Conservation (phyloP, 345 rosid genomes). For the Raphanus sativus region DNA sequence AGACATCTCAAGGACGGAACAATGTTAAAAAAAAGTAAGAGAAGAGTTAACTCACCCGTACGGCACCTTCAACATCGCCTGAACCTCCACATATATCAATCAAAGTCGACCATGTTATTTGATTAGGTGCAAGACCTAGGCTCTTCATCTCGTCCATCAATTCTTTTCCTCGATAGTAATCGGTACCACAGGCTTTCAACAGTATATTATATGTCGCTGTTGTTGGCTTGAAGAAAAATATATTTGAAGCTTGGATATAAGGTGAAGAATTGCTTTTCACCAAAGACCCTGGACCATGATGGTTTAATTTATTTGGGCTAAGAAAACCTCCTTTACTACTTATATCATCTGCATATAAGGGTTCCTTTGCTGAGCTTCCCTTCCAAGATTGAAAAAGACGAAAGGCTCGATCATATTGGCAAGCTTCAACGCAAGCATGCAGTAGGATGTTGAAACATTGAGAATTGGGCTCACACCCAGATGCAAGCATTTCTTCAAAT, state of each 20-base stretch:
- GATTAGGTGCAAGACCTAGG: constrained; percentile 70
- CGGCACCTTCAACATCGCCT: constrained; percentile 68
- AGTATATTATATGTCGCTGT: constrained; percentile 70
- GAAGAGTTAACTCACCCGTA: constrained; percentile 56
- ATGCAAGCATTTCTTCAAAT: constrained; percentile 78
- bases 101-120: constrained; percentile 84
- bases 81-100: constrained; percentile 74
- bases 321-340: constrained; percentile 15
- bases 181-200: constrained; percentile 85
- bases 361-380: constrained; percentile 41
- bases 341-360: constrained; percentile 30
- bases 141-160: constrained; percentile 81
- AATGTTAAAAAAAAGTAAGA: neutral
- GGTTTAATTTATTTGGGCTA: constrained; percentile 23
- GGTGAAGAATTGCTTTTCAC: constrained; percentile 38
- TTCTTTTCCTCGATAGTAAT: constrained; percentile 65
- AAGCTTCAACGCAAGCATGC: constrained; percentile 90
- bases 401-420: constrained; percentile 89
- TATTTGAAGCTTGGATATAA: constrained; percentile 47
- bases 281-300: constrained; percentile 15
- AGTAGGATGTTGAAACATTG: constrained; percentile 82
- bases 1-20: neutral
- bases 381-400: constrained; percentile 78
- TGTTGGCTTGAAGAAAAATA: constrained; percentile 64
- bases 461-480: constrained; percentile 84